These are phyloP conservation scores for Termitomyces sp. DNA, from an alignment of 768 basidiomycete genomes.

Conservation along the genomic window DNA sequence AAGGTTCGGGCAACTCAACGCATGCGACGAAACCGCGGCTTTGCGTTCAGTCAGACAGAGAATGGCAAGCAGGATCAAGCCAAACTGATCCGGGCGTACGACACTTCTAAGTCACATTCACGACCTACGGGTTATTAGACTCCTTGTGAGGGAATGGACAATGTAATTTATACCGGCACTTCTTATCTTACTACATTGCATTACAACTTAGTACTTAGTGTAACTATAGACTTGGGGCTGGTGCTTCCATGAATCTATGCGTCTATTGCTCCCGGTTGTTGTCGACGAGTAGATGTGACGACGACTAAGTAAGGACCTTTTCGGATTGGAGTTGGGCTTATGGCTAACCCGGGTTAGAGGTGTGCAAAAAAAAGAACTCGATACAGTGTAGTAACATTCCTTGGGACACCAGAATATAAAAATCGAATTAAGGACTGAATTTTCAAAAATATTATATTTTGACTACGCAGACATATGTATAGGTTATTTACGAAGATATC, in stretches of 20 bases:
- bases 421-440: too few species aligned
- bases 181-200: conserved; percentile 14
- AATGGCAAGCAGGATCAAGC: conserved; percentile 86
- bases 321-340: too few species aligned
- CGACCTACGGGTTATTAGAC: conserved; percentile 72
- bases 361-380: too few species aligned
- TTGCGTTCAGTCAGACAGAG: conserved; percentile 98
- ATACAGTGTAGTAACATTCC: too few species aligned
- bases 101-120: conserved; percentile 70
- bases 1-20: conserved; percentile 98
- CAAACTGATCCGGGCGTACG: conserved; percentile 79
- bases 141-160: conserved; percentile 26
- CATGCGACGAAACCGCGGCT: conserved; percentile 93
- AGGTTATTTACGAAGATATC: too few species aligned
- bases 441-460: too few species aligned
- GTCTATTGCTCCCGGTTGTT: not conserved
- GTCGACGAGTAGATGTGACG: not conserved
- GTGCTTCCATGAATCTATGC: not conserved
- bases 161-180: conserved; percentile 30
- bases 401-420: too few species aligned
- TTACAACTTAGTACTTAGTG: conserved; percentile 1
- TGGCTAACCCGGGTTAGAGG: too few species aligned
- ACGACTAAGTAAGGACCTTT: too few species aligned
- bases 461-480: too few species aligned
- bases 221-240: not conserved